A percentile compares a stretch with the other conserved stretches of the same genome.
Evolutionary conservation across 2,329 filamentous ascomycete species (phyloP).

Genomic region (Aspergillus sp.): DNA sequence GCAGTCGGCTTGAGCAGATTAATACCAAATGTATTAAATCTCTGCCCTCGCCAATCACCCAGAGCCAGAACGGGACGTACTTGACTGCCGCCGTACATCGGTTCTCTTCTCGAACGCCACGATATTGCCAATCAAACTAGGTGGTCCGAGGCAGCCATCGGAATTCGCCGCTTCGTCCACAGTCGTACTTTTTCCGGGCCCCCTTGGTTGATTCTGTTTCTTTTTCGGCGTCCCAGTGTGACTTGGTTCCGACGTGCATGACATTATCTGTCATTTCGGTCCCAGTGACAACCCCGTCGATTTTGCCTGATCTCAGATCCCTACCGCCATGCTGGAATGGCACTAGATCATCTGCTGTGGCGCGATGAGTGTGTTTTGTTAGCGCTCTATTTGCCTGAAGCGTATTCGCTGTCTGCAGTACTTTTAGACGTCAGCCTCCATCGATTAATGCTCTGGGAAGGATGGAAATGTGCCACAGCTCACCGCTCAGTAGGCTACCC

Average conservation of each 20-base stretch:
- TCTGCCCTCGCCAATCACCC: too few relatives aligned
- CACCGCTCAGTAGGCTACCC: constrained; percentile 7
- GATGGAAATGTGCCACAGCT: background rate
- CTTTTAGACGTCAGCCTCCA: background rate
- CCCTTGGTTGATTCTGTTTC: background rate
- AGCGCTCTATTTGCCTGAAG: background rate
- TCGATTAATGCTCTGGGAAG: background rate
- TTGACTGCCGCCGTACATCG: too few relatives aligned
- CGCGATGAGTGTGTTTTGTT: background rate
- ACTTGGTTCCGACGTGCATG: background rate
- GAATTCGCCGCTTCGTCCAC: background rate
- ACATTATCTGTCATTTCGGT: background rate
- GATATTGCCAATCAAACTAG: too few relatives aligned
- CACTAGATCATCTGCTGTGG: background rate
- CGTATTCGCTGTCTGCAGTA: background rate
- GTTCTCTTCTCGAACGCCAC: too few relatives aligned
- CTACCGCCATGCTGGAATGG: background rate
- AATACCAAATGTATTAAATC: too few relatives aligned
- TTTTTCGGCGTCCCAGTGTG: background rate
- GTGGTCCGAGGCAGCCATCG: background rate
- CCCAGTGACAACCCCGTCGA: background rate
- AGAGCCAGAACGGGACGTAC: too few relatives aligned
- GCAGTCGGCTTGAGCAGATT: too few relatives aligned
- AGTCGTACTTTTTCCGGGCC: background rate
- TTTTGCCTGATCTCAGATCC: background rate